A percentile compares a stretch with the other conserved stretches of the same genome.
These are phyloP conservation scores for Pseudozyma thailandica DNA, from an alignment of 1,284 basidiomycete species.

Conservation along the genomic window DNA sequence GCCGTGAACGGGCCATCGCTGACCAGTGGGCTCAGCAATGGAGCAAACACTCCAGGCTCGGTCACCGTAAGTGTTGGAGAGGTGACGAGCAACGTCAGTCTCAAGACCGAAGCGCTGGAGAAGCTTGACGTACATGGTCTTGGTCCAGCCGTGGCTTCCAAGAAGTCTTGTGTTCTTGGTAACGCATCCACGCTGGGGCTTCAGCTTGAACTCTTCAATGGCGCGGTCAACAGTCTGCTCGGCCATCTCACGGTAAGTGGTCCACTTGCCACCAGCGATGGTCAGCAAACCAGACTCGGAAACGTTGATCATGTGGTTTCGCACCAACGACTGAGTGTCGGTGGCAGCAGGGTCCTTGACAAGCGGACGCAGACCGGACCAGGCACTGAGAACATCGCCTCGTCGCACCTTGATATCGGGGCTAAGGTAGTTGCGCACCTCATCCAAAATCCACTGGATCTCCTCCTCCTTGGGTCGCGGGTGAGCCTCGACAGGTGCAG, in stretches of 20 bases:
- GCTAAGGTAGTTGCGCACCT: slow-evolving; percentile 86
- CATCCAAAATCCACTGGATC: slow-evolving; percentile 94
- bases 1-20: slow-evolving; percentile 86
- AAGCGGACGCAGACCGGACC: slow-evolving; percentile 90
- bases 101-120: slow-evolving; percentile 86
- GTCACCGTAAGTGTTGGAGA: slow-evolving; percentile 94
- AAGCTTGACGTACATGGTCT: slow-evolving; percentile 96
- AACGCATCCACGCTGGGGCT: slow-evolving; percentile 74
- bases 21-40: slow-evolving; percentile 81
- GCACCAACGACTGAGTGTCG: slow-evolving; percentile 85
- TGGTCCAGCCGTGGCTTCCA: slow-evolving; percentile 93
- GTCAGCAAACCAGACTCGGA: slow-evolving; percentile 85
- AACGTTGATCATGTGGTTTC: slow-evolving; percentile 94
- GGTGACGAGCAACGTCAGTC: slow-evolving; percentile 90
- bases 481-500: slow-evolving; percentile 80
- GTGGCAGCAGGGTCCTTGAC: slow-evolving; percentile 85
- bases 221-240: slow-evolving; percentile 93
- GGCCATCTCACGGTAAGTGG: slow-evolving; percentile 93
- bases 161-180: slow-evolving; percentile 85
- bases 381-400: slow-evolving; percentile 96
- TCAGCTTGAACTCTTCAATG: slow-evolving; percentile 79
- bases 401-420: slow-evolving; percentile 93
- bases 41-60: slow-evolving; percentile 93
- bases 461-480: slow-evolving; percentile 91
- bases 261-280: slow-evolving; percentile 98